Conservation (phyloP, 2,329 filamentous ascomycete genomes). For the Aphanoascus verrucosus region DNA sequence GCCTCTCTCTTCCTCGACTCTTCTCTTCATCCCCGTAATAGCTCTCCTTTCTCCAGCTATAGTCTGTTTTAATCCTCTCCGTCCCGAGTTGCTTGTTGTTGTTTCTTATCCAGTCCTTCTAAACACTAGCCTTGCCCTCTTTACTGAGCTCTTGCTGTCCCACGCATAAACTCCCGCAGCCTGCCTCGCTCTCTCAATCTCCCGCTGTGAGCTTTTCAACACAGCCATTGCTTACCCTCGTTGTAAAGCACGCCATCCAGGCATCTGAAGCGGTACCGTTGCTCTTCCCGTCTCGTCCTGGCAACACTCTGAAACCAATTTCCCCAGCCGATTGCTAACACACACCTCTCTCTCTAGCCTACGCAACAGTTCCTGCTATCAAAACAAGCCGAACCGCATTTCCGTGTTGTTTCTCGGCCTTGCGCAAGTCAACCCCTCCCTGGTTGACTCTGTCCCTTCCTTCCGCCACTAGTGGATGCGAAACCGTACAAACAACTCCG, state of each 20-base stretch:
- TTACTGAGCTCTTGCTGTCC: constrained; percentile 8
- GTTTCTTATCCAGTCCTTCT: constrained; percentile 4
- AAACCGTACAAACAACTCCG: background rate
- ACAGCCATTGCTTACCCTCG: background rate
- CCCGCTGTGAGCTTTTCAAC: background rate
- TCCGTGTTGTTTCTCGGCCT: background rate
- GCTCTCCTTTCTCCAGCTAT: background rate
- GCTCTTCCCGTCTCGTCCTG: background rate
- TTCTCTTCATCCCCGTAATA: background rate
- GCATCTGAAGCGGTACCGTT: constrained; percentile 1
- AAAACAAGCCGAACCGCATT: background rate
- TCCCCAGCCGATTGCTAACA: background rate
- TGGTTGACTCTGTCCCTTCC: constrained; percentile 8
- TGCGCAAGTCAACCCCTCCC: background rate
- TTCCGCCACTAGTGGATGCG: background rate
- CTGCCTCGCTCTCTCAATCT: constrained; percentile 3
- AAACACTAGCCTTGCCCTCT: constrained; percentile 2
- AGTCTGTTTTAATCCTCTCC: constrained; percentile 1
- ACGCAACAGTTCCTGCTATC: background rate
- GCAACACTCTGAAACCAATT: background rate
- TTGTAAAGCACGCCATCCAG: background rate
- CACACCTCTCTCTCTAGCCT: background rate
- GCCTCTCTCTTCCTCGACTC: background rate
- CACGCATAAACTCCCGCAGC: constrained; percentile 2
- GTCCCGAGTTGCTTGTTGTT: background rate